phyloP scores from a whole-genome alignment of 345 rosid genomes.

The Eucalyptus pauciflora region DNA sequence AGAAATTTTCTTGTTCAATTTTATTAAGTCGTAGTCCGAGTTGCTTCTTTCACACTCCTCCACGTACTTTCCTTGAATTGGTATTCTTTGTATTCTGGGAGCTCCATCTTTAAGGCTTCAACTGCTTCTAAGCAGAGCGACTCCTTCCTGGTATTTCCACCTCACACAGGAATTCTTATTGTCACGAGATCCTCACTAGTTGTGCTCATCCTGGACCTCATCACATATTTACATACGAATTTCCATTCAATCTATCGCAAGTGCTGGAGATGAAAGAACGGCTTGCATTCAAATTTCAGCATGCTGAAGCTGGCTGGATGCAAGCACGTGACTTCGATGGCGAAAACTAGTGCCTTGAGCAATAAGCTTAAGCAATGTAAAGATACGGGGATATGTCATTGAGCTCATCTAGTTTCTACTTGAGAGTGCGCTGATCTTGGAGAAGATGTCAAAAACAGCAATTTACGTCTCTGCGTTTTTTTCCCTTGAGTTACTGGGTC shows the following conservation, averaged over 20 bases:
- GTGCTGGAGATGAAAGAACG: not conserved
- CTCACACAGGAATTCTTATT: rapidly evolving
- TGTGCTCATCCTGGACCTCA: not conserved
- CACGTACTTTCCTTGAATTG: not conserved
- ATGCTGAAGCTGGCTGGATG: not conserved
- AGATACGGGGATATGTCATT: rapidly evolving
- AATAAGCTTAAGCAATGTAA: not conserved
- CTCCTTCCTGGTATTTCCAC: not conserved
- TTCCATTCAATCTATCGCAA: not conserved
- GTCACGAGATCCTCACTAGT: not conserved
- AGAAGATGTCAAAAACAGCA: not conserved
- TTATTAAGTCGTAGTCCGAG: rapidly evolving
- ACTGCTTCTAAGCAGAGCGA: not conserved
- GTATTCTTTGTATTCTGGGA: too few relatives aligned
- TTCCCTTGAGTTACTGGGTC: too few relatives aligned
- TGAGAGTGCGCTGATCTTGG: not conserved
- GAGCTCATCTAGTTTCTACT: not conserved
- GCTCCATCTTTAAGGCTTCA: not conserved
- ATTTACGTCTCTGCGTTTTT: too few relatives aligned
- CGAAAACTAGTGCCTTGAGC: not conserved
- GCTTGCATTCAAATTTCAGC: not conserved
- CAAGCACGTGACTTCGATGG: not conserved
- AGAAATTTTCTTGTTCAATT: rapidly evolving
- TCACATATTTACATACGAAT: rapidly evolving
- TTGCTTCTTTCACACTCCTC: not conserved